Conservation (phyloP, 2,329 filamentous ascomycete species). For the Xylaria sp. region DNA sequence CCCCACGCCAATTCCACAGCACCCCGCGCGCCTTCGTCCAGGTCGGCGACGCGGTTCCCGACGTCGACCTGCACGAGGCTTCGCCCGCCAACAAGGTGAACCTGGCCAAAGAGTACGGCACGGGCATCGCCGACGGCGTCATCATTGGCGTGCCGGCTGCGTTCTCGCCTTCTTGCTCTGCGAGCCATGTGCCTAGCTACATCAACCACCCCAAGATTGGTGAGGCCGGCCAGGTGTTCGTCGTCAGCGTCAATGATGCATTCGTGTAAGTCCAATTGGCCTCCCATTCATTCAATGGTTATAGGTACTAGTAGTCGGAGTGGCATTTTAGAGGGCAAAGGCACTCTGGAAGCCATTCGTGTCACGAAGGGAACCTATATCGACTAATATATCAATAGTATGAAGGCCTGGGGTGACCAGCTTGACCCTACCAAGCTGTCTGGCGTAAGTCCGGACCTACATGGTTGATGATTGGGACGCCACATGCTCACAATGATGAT, state of each 20-base stretch:
- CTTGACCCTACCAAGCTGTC: constrained; percentile 80
- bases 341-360: background rate
- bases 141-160: constrained; percentile 88
- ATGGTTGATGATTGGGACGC: background rate
- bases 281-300: too few relatives aligned
- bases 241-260: constrained; percentile 92
- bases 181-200: constrained; percentile 84
- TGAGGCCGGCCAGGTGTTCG: constrained; percentile 84
- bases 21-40: constrained; percentile 73
- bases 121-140: constrained; percentile 72
- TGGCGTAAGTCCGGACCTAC: constrained; percentile 69
- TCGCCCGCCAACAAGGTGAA: constrained; percentile 94
- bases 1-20: constrained; percentile 67
- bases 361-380: background rate
- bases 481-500: background rate
- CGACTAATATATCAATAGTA: constrained; percentile 62
- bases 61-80: constrained; percentile 81
- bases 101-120: constrained; percentile 78
- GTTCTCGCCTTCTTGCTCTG: constrained; percentile 70
- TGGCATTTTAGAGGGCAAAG: background rate
- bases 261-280: constrained; percentile 77
- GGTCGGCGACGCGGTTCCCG: constrained; percentile 82
- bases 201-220: constrained; percentile 82
- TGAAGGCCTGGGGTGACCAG: constrained; percentile 86
- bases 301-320: background rate